These are phyloP conservation scores for Tylopilus orsonianus DNA, from an alignment of 1,284 basidiomycete genomes.

Conservation along the genomic window DNA sequence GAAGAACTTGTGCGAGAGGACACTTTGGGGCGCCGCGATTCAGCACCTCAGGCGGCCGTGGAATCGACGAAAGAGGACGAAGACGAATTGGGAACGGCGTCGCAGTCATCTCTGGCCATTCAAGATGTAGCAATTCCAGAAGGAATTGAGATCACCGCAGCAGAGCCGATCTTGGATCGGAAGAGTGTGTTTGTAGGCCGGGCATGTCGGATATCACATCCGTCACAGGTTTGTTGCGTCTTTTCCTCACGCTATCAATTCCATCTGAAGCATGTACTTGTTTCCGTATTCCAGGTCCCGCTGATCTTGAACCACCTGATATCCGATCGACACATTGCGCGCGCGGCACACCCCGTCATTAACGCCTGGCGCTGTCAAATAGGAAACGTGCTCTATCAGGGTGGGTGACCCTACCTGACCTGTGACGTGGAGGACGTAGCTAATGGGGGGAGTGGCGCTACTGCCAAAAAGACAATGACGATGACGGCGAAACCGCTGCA, in stretches of 20 bases:
- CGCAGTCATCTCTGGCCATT: background rate
- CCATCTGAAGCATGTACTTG: background rate
- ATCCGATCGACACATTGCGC: constrained; percentile 69
- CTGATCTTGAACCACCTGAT: constrained; percentile 70
- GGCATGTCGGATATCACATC: constrained; percentile 76
- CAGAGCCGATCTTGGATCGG: constrained; percentile 79
- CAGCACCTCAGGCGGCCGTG: constrained; percentile 13
- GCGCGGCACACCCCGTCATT: constrained; percentile 87
- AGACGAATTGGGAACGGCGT: background rate
- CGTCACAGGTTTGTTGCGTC: constrained; percentile 56
- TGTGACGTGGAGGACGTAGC: background rate
- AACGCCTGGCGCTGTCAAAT: constrained; percentile 84
- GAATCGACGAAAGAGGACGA: constrained; percentile 2
- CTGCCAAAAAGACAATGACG: constrained; percentile 75
- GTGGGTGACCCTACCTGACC: constrained; percentile 36
- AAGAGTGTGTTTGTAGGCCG: constrained; percentile 84
- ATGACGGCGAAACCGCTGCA: constrained; percentile 90
- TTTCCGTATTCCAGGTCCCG: constrained; percentile 52
- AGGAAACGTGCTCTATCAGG: constrained; percentile 69
- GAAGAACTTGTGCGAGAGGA: constrained; percentile 63
- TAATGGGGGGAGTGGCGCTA: background rate
- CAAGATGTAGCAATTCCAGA: constrained; percentile 46
- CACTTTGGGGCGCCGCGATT: constrained; percentile 34
- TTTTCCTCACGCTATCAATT: background rate
- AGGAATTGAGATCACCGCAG: constrained; percentile 62